Conservation (phyloP, 2,329 filamentous ascomycete species). For the Ophioceras dolichostomum region DNA sequence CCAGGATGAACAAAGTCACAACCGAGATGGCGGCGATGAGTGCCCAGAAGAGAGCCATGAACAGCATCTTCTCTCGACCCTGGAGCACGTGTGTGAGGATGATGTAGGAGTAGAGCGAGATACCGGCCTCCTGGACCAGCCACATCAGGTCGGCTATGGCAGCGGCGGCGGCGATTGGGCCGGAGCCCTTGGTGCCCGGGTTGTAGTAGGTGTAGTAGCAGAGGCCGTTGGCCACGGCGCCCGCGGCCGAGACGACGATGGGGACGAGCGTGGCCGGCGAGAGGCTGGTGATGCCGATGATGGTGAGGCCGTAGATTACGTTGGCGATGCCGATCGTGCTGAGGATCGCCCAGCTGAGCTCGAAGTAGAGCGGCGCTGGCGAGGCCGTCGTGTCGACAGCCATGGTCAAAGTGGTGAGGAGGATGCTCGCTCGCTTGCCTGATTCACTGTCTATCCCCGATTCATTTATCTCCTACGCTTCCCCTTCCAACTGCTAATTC, state of each 20-base stretch:
- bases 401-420: too few species aligned
- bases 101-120: conserved; percentile 37
- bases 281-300: conserved; percentile 25
- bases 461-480: too few species aligned
- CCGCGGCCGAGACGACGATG: conserved; percentile 22
- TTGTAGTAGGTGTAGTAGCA: conserved; percentile 29
- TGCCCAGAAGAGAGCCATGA: conserved; percentile 41
- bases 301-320: conserved; percentile 8
- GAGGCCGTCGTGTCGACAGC: too few species aligned
- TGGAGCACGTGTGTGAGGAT: conserved; percentile 38
- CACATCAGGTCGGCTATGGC: conserved; percentile 25
- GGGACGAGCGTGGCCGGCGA: conserved; percentile 25
- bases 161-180: conserved; percentile 19
- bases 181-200: conserved; percentile 1
- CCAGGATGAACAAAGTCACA: conserved; percentile 28
- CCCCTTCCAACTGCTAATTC: too few species aligned
- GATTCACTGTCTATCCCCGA: too few species aligned
- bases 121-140: conserved; percentile 29
- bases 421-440: too few species aligned
- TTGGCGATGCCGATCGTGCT: conserved; percentile 1
- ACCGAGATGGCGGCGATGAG: conserved; percentile 39
- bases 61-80: conserved; percentile 26
- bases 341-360: conserved; percentile 2
- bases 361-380: conserved; percentile 1
- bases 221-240: conserved; percentile 27